A percentile compares a stretch with the other conserved stretches of the same genome.
Evolutionary conservation across 768 basidiomycete genomes (phyloP).

Genomic region (Sarcomyxa edulis): DNA sequence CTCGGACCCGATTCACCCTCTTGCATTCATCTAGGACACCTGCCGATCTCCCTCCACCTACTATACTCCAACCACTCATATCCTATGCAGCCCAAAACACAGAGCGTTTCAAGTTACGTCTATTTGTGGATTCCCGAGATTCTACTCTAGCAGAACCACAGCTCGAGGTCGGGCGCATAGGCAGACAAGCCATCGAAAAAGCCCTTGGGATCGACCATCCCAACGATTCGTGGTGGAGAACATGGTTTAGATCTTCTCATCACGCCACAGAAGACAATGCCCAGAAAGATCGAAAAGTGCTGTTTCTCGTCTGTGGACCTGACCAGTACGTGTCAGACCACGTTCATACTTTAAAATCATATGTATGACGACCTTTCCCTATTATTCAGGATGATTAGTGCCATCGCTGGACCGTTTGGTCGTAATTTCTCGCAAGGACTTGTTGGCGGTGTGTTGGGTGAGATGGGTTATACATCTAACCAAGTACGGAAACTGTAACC

Average conservation of each 20-base stretch:
- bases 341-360: slow-evolving; percentile 1
- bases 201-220: slow-evolving; percentile 26
- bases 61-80: slow-evolving; percentile 49
- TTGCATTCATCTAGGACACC: slow-evolving; percentile 64
- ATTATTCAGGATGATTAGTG: slow-evolving; percentile 75
- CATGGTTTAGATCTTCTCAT: slow-evolving; percentile 18
- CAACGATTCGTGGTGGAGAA: slow-evolving; percentile 30
- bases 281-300: slow-evolving; percentile 26
- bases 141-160: slow-evolving; percentile 5
- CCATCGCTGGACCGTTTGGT: slow-evolving; percentile 74
- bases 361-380: slow-evolving; percentile 1
- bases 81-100: slow-evolving; percentile 45
- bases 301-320: slow-evolving; percentile 84
- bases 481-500: slow-evolving; percentile 67
- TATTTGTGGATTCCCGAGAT: slow-evolving; percentile 59
- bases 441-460: slow-evolving; percentile 60
- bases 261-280: slow-evolving; percentile 10
- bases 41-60: slow-evolving; percentile 64
- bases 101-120: slow-evolving; percentile 45
- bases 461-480: slow-evolving; percentile 53
- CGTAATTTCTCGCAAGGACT: slow-evolving; percentile 71
- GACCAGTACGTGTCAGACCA: slow-evolving; percentile 50
- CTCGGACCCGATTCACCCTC: slow-evolving; percentile 58
- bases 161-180: slow-evolving; percentile 50
- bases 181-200: slow-evolving; percentile 39